Base-by-base conservation (phyloP, 129 eudicot species). In the Centella asiatica region DNA sequence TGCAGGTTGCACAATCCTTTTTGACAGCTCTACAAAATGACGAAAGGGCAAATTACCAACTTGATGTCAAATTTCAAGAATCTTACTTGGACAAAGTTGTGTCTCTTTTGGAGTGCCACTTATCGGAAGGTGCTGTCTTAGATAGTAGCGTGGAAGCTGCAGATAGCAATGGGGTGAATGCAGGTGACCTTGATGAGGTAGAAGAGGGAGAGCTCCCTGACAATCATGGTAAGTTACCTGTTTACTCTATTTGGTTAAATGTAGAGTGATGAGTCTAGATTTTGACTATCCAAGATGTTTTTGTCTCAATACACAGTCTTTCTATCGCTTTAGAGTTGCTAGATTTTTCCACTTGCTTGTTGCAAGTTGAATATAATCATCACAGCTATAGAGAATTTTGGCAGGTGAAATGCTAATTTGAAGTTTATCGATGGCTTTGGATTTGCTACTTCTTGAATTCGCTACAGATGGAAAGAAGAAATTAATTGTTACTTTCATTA, bases 181-280 rank as follows among this genome's bases (percentile, higher is more conserved):
- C 33, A 22, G 60, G 62, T 52, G 64, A 36, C 47, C 25, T 57
- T 58, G 95, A 79, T 51, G 99, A 92, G 71, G 83, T 87, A 15
- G 99, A 92, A 80, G 99, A 92, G 69, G 99, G 99, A 57, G 99
- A 92, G 81, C 99, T 92, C 72, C 83, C 96, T 48, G 87, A 85
- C 67, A 74, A 79, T 74, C 88, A 81, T 39, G 92, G 99, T 85
- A 59, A 79, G 90, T 69, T n/a, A 33, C 64, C 44, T 52, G 28
- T 47, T 18, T 50, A 29, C 29, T 22, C 32, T 55, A 27, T 12
- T 72, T 37, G 47, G 19, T 50, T 44, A 70, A 61, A 15, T 31
- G 37, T 13, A 24, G 55, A 49, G 59, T 36, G 14, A 10, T n/a
- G 48, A 31, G 36, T 63, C 32, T 52, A 15, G 19, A 2, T 26